Base-by-base conservation (phyloP, 2,329 filamentous ascomycete genomes). In the Remersonia thermophila region DNA sequence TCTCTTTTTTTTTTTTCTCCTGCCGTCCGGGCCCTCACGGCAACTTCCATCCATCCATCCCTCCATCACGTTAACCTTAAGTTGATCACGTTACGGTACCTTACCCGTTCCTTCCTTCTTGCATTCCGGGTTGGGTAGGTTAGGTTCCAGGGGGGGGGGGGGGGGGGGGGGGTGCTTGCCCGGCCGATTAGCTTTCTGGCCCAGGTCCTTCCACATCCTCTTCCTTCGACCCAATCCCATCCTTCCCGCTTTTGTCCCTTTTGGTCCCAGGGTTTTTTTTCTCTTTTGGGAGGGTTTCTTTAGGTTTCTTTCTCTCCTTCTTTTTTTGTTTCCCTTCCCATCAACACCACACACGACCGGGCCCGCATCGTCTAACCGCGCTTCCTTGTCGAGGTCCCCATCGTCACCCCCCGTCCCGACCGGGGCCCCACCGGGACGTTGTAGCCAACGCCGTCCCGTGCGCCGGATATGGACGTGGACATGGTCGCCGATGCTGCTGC, bases 391-490 rank as follows among this genome's bases (percentile, higher is more conserved):
- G 26, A 5, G 3, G 15, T 32, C 29, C 7, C 32, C 26, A 8
- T 33, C 30, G 25, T n/a, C n/a, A n/a, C 20, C 5, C 20, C 20
- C 20, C 20, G 20, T 23, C 26, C 27, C 36, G 11, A 16, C 17
- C n/a, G 30, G 36, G 30, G 36, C 26, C 15, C 30, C 30, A 29
- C 29, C 26, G 36, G 34, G 36, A 29, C 33, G 27, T 26, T 26
- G 36, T 30, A 40, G 40, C 25, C 38, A 43, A 46, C 33, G 35
- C 36, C 33, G 39, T 42, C 26, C 39, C 30, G 37, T 36, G 34
- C 26, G 29, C 34, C 30, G 32, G 42, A 45, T 18, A 40, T 47
- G 40, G 45, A 46, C 35, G 35, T 38, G 35, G 40, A 43, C 26
- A 41, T 32, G 37, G 38, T 34, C 20, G 29, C 34, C 30, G 41